Conservation (phyloP, 169 alveolate genomes). For the Plasmodium blacklocki region DNA sequence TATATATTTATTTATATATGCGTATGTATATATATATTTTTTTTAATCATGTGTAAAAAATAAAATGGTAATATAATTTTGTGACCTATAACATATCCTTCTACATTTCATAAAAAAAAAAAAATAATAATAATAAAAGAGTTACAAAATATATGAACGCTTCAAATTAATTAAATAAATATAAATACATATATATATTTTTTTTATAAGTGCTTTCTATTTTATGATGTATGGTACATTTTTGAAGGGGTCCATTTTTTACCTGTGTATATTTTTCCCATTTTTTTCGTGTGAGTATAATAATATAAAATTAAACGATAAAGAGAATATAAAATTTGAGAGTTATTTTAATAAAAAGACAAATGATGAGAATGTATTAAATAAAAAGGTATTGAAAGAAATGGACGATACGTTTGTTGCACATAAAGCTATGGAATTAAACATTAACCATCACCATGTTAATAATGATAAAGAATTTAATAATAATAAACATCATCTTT, state of each 20-base stretch:
- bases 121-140: no score
- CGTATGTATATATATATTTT: no score
- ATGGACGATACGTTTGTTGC: not conserved
- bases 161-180: no score
- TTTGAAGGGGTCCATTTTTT: constrained; percentile 10
- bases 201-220: not conserved
- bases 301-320: constrained; percentile 13
- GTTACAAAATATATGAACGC: no score
- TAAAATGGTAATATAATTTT: no score
- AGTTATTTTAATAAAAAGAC: not conserved
- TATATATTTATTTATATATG: no score
- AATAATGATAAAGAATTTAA: not conserved
- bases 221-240: constrained; percentile 26
- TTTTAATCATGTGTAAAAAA: no score
- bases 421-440: not conserved
- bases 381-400: not conserved
- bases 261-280: constrained; percentile 8
- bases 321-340: constrained; percentile 14
- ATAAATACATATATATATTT: not conserved
- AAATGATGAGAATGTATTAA: constrained; percentile 7
- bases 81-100: no score
- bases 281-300: constrained; percentile 7
- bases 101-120: no score
- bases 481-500: not conserved
- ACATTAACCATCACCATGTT: constrained; percentile 20